Evolutionary conservation across 169 alveolate species (phyloP).

Genomic region (Toxoplasma gondii): DNA sequence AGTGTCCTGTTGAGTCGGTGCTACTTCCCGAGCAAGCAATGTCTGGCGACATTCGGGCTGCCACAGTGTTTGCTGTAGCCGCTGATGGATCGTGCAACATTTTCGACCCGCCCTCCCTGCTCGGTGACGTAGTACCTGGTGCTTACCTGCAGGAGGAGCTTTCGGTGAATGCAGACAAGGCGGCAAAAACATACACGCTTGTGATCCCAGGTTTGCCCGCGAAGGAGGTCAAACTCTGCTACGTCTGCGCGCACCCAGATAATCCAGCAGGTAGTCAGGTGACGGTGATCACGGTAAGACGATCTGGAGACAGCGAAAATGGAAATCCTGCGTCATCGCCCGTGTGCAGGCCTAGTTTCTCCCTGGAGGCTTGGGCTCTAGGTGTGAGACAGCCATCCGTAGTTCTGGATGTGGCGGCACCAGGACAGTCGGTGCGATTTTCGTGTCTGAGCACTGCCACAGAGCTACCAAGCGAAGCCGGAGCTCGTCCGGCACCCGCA

Average conservation of each 20-base stretch:
- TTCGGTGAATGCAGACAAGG: not conserved
- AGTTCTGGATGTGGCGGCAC: not conserved
- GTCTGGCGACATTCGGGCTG: not conserved
- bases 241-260: not conserved
- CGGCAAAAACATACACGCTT: not conserved
- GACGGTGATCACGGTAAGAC: not conserved
- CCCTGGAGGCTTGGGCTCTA: not conserved
- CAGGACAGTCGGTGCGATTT: slow-evolving; percentile 18
- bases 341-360: not conserved
- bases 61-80: slow-evolving; percentile 1
- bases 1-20: not conserved
- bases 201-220: not conserved
- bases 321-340: not conserved
- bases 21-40: not conserved
- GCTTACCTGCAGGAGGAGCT: not conserved
- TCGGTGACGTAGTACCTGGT: not conserved
- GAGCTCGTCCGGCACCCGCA: not conserved
- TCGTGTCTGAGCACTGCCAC: not conserved
- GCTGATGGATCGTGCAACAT: slow-evolving; percentile 2
- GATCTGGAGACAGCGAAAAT: not conserved
- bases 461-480: not conserved
- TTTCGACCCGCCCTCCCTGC: not conserved
- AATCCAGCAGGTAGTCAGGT: not conserved
- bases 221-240: not conserved
- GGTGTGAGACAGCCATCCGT: slow-evolving; percentile 7